Evolutionary conservation across 202 grass and related monocot genomes (phyloP).

Genomic region (Cymbopogon flexuosus): DNA sequence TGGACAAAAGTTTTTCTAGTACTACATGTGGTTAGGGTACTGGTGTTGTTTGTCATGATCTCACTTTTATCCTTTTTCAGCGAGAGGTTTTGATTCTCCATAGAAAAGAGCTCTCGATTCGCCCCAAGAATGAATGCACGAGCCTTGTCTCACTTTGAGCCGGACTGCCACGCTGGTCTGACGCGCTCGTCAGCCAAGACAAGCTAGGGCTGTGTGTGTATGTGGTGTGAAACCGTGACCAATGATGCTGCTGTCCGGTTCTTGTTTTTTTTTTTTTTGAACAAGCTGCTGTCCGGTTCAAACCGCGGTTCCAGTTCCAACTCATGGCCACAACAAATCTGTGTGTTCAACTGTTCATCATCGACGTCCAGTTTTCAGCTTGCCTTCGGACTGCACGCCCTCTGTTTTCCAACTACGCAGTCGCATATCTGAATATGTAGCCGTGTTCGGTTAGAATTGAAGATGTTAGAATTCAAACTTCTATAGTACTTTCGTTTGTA

Average conservation of each 20-base stretch:
- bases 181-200: conserved; percentile 1
- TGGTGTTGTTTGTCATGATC: neutral
- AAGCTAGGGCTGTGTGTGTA: neutral
- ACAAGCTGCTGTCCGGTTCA: neutral
- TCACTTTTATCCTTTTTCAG: neutral
- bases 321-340: neutral
- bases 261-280: no score
- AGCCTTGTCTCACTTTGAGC: neutral
- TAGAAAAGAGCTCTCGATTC: neutral
- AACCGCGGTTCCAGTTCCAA: neutral
- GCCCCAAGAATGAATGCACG: neutral
- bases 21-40: neutral
- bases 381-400: neutral
- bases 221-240: neutral
- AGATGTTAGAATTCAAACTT: no score
- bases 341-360: neutral
- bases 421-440: no score
- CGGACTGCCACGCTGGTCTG: neutral
- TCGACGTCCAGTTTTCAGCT: neutral
- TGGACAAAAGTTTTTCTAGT: neutral
- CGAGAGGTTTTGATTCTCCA: neutral
- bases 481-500: no score
- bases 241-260: neutral
- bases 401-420: neutral
- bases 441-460: no score